A percentile compares a stretch with the other conserved stretches of the same genome.
phyloP scores from a whole-genome alignment of 1,284 basidiomycete species.

The Cystobasidium pallidum region DNA sequence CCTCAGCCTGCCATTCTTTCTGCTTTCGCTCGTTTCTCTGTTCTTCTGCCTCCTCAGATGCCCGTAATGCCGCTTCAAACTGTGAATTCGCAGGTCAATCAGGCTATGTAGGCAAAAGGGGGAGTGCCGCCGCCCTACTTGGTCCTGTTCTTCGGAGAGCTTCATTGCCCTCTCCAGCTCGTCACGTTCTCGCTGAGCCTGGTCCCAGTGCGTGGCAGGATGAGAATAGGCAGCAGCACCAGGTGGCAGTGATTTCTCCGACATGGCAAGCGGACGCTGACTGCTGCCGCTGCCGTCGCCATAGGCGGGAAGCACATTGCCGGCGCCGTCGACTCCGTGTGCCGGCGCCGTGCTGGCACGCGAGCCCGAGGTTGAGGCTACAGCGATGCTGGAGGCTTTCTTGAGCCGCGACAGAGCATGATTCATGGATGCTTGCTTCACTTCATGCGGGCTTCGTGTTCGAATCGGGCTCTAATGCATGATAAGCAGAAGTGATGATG shows the following conservation, averaged over 20 bases:
- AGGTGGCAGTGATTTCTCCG: conserved; percentile 38
- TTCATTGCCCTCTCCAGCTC: conserved; percentile 29
- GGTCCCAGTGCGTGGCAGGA: conserved; percentile 20
- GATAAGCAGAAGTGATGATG: neutral
- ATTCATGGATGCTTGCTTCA: conserved; percentile 7
- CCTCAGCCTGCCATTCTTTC: conserved; percentile 16
- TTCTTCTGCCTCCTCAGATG: conserved; percentile 32
- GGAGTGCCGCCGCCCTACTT: neutral
- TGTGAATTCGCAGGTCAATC: neutral
- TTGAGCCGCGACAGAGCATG: conserved; percentile 18
- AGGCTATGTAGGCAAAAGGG: neutral
- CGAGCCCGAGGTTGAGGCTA: neutral
- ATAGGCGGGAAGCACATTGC: conserved; percentile 9
- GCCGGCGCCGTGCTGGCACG: neutral
- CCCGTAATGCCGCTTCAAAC: conserved; percentile 21
- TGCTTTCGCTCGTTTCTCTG: neutral
- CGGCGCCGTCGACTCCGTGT: neutral
- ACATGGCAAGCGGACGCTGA: neutral
- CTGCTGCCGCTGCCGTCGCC: neutral
- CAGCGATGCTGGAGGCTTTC: conserved; percentile 1
- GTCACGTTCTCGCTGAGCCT: conserved; percentile 31
- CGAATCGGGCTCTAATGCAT: neutral
- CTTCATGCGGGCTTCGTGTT: neutral
- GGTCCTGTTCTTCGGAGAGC: conserved; percentile 28
- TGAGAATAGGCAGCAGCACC: conserved; percentile 28